Evolutionary conservation across 495 filamentous ascomycete genomes (phyloP), one percentile per base, ranked within the genome.

Genomic region (Penicillium arizonense): DNA sequence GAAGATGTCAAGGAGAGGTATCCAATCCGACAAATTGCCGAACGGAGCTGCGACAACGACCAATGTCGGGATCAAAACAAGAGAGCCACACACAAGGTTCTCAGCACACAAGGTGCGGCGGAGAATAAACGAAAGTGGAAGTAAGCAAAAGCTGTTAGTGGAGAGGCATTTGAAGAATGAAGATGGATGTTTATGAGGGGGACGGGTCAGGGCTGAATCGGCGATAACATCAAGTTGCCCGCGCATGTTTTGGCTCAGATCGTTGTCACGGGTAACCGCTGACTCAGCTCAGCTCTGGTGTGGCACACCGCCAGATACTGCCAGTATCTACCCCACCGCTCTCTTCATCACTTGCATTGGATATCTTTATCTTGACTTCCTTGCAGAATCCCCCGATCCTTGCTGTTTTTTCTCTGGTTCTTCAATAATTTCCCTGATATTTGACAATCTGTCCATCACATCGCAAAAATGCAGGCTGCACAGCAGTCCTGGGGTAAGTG

Each of bases 401-500:
- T 39, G 16, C 33, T 13, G 18, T 10, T 14, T 18, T 50, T 21
- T 45, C 43, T 12, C 38, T 28, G 30, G 36, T 51, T 35, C 1
- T 30, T 34, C n/a, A 16, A 33, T 13, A 44, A 14, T 33, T 21
- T 24, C 11, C 12, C 39, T 33, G 3, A 10, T 36, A 23, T 56
- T 47, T 41, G 10, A 44, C 4, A 26, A 3, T 32, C 30, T 44
- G 10, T 21, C 44, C 44, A 57, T 41, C 33, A 1, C 14, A 24
- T 28, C 24, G 3, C 13, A n/a, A 63, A 50, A 47, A 80, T 79
- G 79, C 75, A 82, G 64, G 62, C 70, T 70, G 77, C 81, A 53
- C 78, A 79, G 73, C 79, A 78, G 73, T 80, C 80, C 38, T 86
- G 82, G 82, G 82, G 82, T 84, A 44, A 37, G 72, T 68, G 47